Conservation (phyloP, 495 filamentous ascomycete genomes). For the Podospora bellae-mahoneyi region DNA sequence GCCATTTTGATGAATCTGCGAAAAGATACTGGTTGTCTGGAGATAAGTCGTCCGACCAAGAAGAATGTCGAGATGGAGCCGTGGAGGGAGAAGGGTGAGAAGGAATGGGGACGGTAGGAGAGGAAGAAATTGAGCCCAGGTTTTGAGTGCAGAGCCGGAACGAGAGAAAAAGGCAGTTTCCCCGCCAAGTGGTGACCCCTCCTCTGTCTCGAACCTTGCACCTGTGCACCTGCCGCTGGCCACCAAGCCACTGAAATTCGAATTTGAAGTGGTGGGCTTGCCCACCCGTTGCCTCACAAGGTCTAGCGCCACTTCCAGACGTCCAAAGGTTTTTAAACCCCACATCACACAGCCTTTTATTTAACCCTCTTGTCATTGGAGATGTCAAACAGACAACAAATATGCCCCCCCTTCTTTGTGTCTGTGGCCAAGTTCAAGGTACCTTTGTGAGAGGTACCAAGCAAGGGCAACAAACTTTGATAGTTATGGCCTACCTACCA, state of each 20-base stretch:
- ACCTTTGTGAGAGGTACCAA: neutral
- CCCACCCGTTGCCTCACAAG: conserved; percentile 4
- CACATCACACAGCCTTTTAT: conserved; percentile 6
- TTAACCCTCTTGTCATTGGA: neutral
- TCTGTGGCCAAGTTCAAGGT: neutral
- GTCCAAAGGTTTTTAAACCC: conserved; percentile 5
- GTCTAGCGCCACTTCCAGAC: neutral
- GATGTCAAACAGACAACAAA: neutral
- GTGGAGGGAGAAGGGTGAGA: conserved; percentile 19
- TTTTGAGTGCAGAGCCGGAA: conserved; percentile 23
- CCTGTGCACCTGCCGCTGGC: conserved; percentile 7
- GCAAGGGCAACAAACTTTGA: no score
- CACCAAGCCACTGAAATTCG: conserved; percentile 17
- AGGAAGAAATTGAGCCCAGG: conserved; percentile 30
- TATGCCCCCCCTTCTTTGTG: neutral
- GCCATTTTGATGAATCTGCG: conserved; percentile 48
- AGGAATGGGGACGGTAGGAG: conserved; percentile 21
- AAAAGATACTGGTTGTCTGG: conserved; percentile 31
- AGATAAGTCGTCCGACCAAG: neutral
- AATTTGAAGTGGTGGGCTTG: conserved; percentile 9
- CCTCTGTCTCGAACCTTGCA: conserved; percentile 11
- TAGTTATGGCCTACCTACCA: neutral
- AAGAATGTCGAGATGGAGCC: neutral
- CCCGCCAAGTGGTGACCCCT: conserved; percentile 21
- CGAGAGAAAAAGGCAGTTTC: conserved; percentile 25